phyloP scores from a whole-genome alignment of 2,329 filamentous ascomycete species.

The Pyrenophora tritici-repentis region DNA sequence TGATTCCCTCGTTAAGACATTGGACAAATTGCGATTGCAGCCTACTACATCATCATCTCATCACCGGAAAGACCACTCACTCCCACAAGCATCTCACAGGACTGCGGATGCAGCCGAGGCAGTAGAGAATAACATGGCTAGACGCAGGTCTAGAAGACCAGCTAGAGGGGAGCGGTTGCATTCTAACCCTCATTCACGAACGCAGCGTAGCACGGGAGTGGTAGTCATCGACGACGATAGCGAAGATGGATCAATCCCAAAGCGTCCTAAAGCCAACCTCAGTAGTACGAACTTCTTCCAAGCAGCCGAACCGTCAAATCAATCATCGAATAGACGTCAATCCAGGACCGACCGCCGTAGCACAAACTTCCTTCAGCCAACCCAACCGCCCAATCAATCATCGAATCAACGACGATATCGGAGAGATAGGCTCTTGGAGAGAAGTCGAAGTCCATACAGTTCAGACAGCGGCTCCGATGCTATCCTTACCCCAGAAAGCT shows the following conservation, averaged over 20 bases:
- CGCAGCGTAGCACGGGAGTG: neutral
- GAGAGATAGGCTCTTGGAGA: neutral
- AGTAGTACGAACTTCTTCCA: constrained; percentile 6
- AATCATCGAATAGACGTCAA: neutral
- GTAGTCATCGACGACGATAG: neutral
- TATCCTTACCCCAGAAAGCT: neutral
- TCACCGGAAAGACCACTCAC: neutral
- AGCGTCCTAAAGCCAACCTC: neutral
- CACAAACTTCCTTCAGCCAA: constrained; percentile 4
- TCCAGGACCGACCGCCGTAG: neutral
- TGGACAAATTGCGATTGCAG: constrained; percentile 2
- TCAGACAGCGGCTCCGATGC: neutral
- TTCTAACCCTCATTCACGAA: neutral
- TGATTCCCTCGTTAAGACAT: constrained; percentile 1
- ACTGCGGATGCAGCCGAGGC: neutral
- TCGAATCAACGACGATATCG: neutral
- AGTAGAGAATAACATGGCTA: neutral
- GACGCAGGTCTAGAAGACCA: neutral
- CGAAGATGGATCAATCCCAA: neutral
- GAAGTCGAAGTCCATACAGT: neutral
- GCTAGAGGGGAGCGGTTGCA: neutral
- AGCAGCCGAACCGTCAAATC: neutral
- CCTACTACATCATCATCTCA: neutral
- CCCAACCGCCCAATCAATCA: neutral
- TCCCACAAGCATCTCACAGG: neutral